A percentile compares a stretch with the other conserved stretches of the same genome.
These are phyloP conservation scores for Caryopteris hybrid DNA, from an alignment of 305 asterid species.

Conservation along the genomic window DNA sequence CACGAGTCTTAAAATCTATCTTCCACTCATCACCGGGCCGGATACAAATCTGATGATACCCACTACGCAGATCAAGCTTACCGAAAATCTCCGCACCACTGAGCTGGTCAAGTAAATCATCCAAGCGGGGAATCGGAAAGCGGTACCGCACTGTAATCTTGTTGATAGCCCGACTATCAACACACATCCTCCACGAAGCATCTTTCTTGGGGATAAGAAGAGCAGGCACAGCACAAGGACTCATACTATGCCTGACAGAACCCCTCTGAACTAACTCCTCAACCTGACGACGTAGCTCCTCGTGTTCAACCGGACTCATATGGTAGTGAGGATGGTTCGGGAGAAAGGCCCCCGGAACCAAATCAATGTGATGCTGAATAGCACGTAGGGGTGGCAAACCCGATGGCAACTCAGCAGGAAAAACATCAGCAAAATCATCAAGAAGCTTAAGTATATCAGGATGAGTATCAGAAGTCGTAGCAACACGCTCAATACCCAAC, in stretches of 20 bases:
- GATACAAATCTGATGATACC: background rate
- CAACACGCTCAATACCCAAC: too few species aligned
- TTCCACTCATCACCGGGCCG: background rate
- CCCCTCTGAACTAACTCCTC: background rate
- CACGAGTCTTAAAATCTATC: background rate
- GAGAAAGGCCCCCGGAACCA: too few species aligned
- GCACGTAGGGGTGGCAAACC: too few species aligned
- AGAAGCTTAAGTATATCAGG: too few species aligned
- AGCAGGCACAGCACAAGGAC: background rate
- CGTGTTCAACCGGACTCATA: too few species aligned
- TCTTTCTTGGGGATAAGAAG: background rate
- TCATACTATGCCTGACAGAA: background rate
- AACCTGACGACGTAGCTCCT: too few species aligned
- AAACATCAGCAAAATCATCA: too few species aligned
- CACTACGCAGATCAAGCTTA: background rate
- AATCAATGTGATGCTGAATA: too few species aligned
- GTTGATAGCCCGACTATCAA: conserved; percentile 11
- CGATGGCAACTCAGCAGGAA: too few species aligned
- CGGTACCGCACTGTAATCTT: background rate
- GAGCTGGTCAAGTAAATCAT: background rate
- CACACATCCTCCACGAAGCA: conserved; percentile 10
- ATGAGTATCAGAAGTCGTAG: too few species aligned
- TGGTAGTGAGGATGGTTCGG: too few species aligned
- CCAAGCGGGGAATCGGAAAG: background rate
- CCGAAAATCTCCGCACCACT: background rate